Base-by-base conservation (phyloP, 805 yeast genomes). In the Ogataea glucozyma region DNA sequence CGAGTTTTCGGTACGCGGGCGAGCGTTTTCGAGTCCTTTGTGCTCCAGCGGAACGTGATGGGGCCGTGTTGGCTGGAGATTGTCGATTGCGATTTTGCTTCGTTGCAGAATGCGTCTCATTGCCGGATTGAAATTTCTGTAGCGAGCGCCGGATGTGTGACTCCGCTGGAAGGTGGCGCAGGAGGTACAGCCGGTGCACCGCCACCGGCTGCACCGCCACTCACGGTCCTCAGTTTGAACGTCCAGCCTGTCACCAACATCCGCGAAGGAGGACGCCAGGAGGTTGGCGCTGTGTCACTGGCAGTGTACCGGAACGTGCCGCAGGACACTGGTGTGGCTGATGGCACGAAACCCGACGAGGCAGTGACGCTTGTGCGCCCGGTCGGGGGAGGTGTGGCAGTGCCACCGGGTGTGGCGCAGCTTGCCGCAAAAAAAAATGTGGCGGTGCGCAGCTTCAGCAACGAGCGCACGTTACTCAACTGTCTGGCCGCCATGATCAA, bases 11-110 rank as follows among this genome's bases (percentile, higher is more conserved):
- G 98, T 38, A 72, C 87, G 3, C 78, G 72, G 46, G 64, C 93
- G 3, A 74, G 75, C 42, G 70, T 87, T 18, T 89, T 93, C 61
- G 99, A 93, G 68, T 74, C 87, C 10, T 88, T 93, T 64, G 93
- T 88, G 9, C 56, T 90, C 19, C 88, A 83, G 61, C 74, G 86
- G 53, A 82, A 84, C 53, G 74, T 93, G 33, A 90, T 88, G 97
- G 99, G 99, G 8, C 99, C 99, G 3, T 89, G 98, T 62, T 93
- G 99, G 99, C 69, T 93, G 40, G 85, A 85, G 37, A 72, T 93
- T 40, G 70, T 73, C 31, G 73, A 77, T 38, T 84, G 83, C 37
- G 81, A 83, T 48, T 84, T 85, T 53, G 60, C 62, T 18, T 62
- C 78, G 0, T 62, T 83, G 30, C 75, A 72, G 40, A 83, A 81